A percentile compares a stretch with the other conserved stretches of the same genome.
These are phyloP conservation scores for Neofusicoccum kwambonambiense DNA, from an alignment of 2,329 filamentous ascomycete species.

Conservation along the genomic window DNA sequence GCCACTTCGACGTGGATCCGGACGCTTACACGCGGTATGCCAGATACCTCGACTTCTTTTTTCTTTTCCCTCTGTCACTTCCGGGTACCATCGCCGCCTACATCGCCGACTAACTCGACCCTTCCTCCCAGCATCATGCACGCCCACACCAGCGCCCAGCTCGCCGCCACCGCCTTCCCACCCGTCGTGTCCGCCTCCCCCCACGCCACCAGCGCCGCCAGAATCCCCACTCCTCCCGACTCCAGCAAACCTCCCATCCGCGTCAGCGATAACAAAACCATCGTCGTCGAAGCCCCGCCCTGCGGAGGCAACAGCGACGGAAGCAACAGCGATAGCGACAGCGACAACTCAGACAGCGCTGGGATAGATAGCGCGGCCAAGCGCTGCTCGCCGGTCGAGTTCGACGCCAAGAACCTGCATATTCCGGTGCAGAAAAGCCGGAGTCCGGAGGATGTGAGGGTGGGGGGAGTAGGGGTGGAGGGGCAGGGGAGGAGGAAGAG, in stretches of 20 bases:
- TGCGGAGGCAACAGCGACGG: not conserved
- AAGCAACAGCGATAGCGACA: not conserved
- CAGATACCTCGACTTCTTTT: not conserved
- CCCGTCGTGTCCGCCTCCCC: not conserved
- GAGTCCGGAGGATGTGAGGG: not conserved
- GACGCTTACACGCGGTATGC: not conserved
- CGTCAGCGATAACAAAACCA: not conserved
- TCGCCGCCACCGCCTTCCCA: not conserved
- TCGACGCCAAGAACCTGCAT: not conserved
- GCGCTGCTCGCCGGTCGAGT: not conserved
- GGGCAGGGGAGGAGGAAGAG: not conserved
- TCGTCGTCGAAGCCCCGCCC: not conserved
- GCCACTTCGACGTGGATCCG: not conserved
- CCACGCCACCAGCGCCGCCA: not conserved
- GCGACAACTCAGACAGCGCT: not conserved
- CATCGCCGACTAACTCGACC: not conserved
- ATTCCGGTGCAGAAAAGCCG: not conserved
- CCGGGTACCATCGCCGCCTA: too few species aligned
- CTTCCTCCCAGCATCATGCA: conserved; percentile 12
- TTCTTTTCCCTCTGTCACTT: too few species aligned
- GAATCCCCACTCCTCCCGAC: not conserved
- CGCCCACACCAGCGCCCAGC: conserved; percentile 13
- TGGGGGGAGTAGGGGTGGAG: not conserved
- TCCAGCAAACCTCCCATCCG: too few species aligned
- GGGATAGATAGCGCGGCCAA: not conserved